These are phyloP conservation scores for Pholiota molesta DNA, from an alignment of 768 basidiomycete species.

Conservation along the genomic window DNA sequence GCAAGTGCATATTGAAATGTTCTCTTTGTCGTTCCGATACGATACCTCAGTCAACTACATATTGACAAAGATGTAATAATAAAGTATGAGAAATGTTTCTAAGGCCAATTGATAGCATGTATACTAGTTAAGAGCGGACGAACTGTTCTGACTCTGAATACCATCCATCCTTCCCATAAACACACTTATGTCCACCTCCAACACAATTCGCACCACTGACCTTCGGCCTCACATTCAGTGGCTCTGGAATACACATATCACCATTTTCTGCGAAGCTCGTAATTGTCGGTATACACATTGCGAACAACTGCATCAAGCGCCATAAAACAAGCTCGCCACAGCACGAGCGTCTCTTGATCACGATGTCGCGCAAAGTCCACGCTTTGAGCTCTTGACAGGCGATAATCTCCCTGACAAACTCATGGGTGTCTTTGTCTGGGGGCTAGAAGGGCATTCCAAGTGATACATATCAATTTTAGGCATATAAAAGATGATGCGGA, in stretches of 20 bases:
- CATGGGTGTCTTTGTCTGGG: background rate
- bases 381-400: background rate
- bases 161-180: constrained; percentile 4
- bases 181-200: background rate
- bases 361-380: constrained; percentile 19
- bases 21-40: too few species aligned
- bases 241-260: constrained; percentile 15
- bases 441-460: background rate
- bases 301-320: constrained; percentile 19
- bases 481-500: background rate
- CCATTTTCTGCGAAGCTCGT: constrained; percentile 14
- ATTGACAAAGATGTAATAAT: too few species aligned
- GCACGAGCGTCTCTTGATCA: constrained; percentile 18
- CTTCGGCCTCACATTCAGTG: constrained; percentile 5
- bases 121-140: too few species aligned
- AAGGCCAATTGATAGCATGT: too few species aligned
- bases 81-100: too few species aligned
- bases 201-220: background rate
- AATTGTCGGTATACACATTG: constrained; percentile 17
- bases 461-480: background rate
- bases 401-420: constrained; percentile 6
- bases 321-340: constrained; percentile 20
- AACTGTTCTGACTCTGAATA: too few species aligned
- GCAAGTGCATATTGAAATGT: too few species aligned
- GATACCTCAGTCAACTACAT: too few species aligned